Conservation (phyloP, 1,284 basidiomycete species). For the Moesziomyces sp. region DNA sequence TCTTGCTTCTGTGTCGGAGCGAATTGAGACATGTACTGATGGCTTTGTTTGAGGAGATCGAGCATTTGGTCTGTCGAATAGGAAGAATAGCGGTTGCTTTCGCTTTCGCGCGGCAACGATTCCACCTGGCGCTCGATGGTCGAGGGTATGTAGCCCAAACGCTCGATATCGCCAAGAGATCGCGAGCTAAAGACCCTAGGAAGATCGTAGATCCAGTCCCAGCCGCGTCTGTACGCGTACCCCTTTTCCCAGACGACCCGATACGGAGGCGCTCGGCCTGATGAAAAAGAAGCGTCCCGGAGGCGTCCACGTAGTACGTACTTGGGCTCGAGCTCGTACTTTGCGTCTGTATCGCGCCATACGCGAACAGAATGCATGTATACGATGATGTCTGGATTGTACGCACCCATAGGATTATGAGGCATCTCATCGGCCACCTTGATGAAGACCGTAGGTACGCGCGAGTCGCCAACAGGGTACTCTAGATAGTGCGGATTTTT, state of each 20-base stretch:
- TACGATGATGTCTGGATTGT: slow-evolving; percentile 21
- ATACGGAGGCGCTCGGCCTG: neutral
- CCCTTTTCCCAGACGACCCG: neutral
- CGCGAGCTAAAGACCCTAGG: slow-evolving; percentile 6
- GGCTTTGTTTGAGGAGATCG: no score
- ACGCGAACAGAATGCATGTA: slow-evolving; percentile 10
- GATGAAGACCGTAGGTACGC: slow-evolving; percentile 5
- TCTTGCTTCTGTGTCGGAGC: no score
- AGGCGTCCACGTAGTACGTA: slow-evolving; percentile 3
- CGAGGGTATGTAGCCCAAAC: slow-evolving; percentile 10
- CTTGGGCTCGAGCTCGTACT: slow-evolving; percentile 1
- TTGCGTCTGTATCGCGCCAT: neutral
- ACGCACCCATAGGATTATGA: neutral
- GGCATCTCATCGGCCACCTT: neutral
- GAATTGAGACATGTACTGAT: no score
- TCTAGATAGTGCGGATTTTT: slow-evolving; percentile 1
- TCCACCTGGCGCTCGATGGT: slow-evolving; percentile 9
- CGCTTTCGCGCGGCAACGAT: neutral
- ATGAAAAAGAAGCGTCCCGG: no score
- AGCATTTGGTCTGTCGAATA: no score
- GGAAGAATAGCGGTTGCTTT: no score
- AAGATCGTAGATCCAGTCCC: slow-evolving; percentile 7
- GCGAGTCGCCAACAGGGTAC: slow-evolving; percentile 1
- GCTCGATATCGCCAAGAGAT: slow-evolving; percentile 5
- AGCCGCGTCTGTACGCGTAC: neutral